These are phyloP conservation scores for Oxyria digyna DNA, from an alignment of 148 eudicot genomes.

Conservation along the genomic window DNA sequence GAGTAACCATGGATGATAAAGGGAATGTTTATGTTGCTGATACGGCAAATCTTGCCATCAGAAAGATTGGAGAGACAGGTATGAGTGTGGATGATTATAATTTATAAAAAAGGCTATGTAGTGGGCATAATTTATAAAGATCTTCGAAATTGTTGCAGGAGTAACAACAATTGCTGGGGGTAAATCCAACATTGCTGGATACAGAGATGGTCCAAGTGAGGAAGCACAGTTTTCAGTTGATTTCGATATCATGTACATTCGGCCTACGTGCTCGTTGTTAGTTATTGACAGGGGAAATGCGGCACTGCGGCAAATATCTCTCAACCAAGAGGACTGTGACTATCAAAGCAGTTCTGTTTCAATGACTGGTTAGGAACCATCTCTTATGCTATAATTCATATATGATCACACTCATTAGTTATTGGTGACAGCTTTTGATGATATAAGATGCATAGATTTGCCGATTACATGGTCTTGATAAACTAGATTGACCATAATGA, in stretches of 20 bases:
- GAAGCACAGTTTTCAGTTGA: constrained; percentile 85
- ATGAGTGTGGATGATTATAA: not conserved
- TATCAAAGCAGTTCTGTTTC: constrained; percentile 52
- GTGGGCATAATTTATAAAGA: not conserved
- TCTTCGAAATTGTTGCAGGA: constrained; percentile 30
- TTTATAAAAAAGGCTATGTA: not conserved
- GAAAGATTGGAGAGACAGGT: constrained; percentile 98
- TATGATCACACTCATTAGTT: not conserved
- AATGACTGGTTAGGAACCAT: constrained; percentile 34
- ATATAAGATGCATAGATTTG: not conserved
- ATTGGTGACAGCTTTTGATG: not conserved
- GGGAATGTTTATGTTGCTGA: constrained; percentile 97
- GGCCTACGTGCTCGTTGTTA: constrained; percentile 75
- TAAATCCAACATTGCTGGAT: constrained; percentile 85
- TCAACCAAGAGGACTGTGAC: constrained; percentile 75
- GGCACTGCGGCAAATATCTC: constrained; percentile 83
- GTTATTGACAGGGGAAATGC: constrained; percentile 96
- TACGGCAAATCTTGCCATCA: constrained; percentile 73
- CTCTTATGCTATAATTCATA: not conserved
- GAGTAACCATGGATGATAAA: constrained; percentile 87
- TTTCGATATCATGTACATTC: constrained; percentile 84
- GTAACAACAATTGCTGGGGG: constrained; percentile 99
- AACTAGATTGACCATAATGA: not conserved
- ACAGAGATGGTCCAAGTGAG: constrained; percentile 95
- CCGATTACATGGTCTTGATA: not conserved